phyloP scores from a whole-genome alignment of 306 rosid species.

The Ziziphus jujuba region DNA sequence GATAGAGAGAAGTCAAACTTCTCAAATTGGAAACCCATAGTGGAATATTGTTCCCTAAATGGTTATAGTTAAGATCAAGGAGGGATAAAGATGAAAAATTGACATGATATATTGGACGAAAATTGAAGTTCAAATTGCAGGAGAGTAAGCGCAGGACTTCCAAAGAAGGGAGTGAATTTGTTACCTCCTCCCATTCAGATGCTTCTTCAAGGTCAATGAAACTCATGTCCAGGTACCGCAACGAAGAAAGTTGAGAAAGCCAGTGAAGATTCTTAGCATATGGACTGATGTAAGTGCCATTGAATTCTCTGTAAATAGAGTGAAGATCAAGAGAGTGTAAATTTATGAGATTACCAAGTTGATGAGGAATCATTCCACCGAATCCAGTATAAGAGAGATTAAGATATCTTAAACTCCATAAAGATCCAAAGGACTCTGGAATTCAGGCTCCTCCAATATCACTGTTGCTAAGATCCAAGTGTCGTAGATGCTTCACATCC shows the following conservation, averaged over 20 bases:
- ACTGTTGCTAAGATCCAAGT: constrained; percentile 28
- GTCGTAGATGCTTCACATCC: constrained; percentile 21
- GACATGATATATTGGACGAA: too few relatives aligned
- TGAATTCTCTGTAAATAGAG: too few relatives aligned
- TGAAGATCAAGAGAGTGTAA: constrained; percentile 26
- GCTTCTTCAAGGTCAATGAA: constrained; percentile 13
- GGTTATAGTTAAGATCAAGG: too few relatives aligned
- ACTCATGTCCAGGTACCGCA: constrained; percentile 29
- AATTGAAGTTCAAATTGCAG: too few relatives aligned
- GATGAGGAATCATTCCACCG: constrained; percentile 32
- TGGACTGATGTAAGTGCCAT: neutral
- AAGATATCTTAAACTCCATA: constrained; percentile 23
- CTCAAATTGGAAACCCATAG: too few relatives aligned
- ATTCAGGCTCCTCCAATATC: constrained; percentile 22
- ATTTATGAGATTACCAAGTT: constrained; percentile 33
- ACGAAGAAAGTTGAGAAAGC: constrained; percentile 24
- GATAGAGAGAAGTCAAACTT: too few relatives aligned
- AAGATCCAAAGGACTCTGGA: constrained; percentile 35
- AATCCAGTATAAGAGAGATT: constrained; percentile 30
- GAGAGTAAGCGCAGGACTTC: too few relatives aligned
- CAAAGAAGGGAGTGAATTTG: too few relatives aligned
- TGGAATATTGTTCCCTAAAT: too few relatives aligned
- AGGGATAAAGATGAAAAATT: too few relatives aligned
- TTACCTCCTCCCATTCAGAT: constrained; percentile 27
- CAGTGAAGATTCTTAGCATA: constrained; percentile 22